A percentile compares a stretch with the other conserved stretches of the same genome.
phyloP scores from a whole-genome alignment of 768 basidiomycete genomes.

The Russula virescens region DNA sequence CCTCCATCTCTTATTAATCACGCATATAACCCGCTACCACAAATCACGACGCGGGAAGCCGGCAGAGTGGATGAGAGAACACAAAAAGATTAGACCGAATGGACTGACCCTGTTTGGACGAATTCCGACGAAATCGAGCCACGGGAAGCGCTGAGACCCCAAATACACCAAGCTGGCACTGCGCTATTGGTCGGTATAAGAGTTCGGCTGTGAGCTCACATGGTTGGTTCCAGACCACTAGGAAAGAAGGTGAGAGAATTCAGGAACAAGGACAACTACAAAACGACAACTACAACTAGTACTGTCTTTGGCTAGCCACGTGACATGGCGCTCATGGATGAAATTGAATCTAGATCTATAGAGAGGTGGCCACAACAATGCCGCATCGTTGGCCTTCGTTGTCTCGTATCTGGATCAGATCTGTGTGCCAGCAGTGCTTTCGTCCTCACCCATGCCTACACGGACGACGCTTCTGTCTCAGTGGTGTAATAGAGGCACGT shows the following conservation, averaged over 20 bases:
- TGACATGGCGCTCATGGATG: not conserved
- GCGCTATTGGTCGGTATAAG: not conserved
- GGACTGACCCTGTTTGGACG: not conserved
- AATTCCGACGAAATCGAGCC: not conserved
- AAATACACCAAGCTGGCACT: not conserved
- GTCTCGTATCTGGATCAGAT: slow-evolving; percentile 69
- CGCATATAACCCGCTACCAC: not conserved
- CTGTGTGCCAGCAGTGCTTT: not conserved
- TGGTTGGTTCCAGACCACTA: not conserved
- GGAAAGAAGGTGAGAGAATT: slow-evolving; percentile 4
- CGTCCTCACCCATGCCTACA: not conserved
- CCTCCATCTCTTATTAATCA: not conserved
- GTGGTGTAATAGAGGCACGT: no score
- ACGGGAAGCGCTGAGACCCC: not conserved
- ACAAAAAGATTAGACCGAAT: not conserved
- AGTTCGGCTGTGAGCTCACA: not conserved
- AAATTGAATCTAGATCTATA: not conserved
- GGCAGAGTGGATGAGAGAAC: not conserved
- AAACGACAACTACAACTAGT: no score
- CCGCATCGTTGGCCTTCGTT: slow-evolving; percentile 36
- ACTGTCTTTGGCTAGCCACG: not conserved
- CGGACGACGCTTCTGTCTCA: not conserved
- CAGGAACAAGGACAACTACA: not conserved
- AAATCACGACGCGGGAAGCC: not conserved
- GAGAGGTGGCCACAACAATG: not conserved